Percentiles rank a stretch among this genome's conserved stretches.
These are phyloP conservation scores for Hypoxylon intermedium DNA, from an alignment of 495 filamentous ascomycete species.

Conservation along the genomic window DNA sequence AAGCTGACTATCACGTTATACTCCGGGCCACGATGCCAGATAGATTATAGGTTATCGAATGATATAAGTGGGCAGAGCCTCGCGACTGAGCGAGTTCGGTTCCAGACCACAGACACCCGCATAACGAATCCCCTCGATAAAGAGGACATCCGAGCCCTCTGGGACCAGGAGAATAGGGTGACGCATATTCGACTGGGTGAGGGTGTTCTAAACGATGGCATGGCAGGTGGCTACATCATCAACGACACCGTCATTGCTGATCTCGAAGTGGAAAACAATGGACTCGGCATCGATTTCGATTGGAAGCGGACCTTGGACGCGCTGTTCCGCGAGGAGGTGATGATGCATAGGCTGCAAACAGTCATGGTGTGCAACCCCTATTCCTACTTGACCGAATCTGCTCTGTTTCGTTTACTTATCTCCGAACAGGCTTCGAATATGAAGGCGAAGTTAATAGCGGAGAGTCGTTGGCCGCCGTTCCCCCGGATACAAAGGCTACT, in stretches of 20 bases:
- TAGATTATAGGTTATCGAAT: constrained; percentile 24
- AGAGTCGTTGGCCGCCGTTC: constrained; percentile 29
- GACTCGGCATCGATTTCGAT: constrained; percentile 23
- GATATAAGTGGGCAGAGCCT: not conserved
- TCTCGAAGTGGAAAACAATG: constrained; percentile 25
- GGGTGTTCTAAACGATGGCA: constrained; percentile 24
- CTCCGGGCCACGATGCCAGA: constrained; percentile 31
- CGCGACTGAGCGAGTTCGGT: constrained; percentile 14
- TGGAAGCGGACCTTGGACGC: constrained; percentile 28
- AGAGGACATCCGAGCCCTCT: constrained; percentile 16
- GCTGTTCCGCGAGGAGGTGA: constrained; percentile 30
- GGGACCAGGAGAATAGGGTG: constrained; percentile 30
- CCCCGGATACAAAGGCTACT: constrained; percentile 22
- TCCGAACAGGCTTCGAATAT: constrained; percentile 17
- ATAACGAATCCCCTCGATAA: constrained; percentile 14
- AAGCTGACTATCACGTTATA: constrained; percentile 33
- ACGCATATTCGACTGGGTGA: constrained; percentile 31
- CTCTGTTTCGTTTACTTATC: constrained; percentile 18
- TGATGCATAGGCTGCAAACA: constrained; percentile 29
- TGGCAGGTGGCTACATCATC: constrained; percentile 31
- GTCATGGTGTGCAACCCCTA: constrained; percentile 28
- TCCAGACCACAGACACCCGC: constrained; percentile 11
- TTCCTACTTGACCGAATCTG: constrained; percentile 9
- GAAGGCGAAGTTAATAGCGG: constrained; percentile 9
- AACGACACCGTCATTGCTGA: constrained; percentile 31